Percentiles rank a stretch among this genome's conserved stretches.
Evolutionary conservation across 164 flowering plant species (phyloP).

Genomic region (Annona cherimola): DNA sequence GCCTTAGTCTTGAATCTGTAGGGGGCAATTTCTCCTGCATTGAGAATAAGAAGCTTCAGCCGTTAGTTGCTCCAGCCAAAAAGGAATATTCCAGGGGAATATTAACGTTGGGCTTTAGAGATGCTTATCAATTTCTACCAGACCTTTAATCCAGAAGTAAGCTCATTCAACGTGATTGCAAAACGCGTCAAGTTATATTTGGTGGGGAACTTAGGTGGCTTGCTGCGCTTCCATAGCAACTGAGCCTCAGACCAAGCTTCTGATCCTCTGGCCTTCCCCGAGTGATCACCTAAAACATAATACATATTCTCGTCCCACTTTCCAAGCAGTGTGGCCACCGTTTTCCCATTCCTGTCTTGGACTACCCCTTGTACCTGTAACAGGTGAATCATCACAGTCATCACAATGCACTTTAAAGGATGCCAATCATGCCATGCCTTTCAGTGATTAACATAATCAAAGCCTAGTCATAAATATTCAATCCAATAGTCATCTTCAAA

Average conservation of each 20-base stretch:
- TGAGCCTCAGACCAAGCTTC: conserved; percentile 42
- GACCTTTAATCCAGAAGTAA: conserved; percentile 70
- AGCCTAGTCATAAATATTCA: neutral
- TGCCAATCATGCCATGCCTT: neutral
- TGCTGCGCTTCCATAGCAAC: conserved; percentile 65
- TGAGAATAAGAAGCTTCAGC: neutral
- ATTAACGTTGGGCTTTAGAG: neutral
- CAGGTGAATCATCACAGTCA: neutral
- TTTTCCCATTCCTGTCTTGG: conserved; percentile 76
- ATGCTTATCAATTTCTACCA: neutral
- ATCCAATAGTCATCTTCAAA: too few relatives aligned
- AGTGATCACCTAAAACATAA: conserved; percentile 65
- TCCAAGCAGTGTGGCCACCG: conserved; percentile 82
- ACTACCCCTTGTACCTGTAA: conserved; percentile 89
- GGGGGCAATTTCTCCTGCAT: conserved; percentile 83
- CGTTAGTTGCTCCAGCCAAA: neutral
- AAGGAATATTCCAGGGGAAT: neutral
- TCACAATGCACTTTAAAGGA: neutral
- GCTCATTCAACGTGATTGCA: conserved; percentile 67
- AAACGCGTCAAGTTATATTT: conserved; percentile 73
- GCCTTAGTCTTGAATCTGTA: conserved; percentile 90
- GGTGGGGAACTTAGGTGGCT: conserved; percentile 46
- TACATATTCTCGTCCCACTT: conserved; percentile 99
- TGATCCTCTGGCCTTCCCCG: conserved; percentile 53
- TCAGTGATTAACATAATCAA: neutral